Evolutionary conservation across 148 eudicot species (phyloP).

Genomic region (Camellia sinensis): DNA sequence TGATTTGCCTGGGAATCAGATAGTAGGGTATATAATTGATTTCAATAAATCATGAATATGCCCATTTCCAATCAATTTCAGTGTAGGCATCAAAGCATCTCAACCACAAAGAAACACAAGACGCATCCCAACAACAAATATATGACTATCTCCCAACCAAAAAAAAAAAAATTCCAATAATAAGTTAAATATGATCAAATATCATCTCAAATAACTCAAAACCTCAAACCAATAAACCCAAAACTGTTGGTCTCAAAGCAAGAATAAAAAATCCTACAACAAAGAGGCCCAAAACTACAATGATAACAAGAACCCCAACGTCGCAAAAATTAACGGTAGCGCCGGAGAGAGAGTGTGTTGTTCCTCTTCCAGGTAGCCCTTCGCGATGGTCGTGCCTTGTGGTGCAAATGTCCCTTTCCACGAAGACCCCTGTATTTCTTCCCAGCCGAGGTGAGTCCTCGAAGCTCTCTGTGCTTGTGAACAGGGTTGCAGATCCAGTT

Average conservation of each 20-base stretch:
- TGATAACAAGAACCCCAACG: no score
- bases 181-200: neutral
- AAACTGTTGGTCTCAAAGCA: slow-evolving; percentile 2
- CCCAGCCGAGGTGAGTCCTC: slow-evolving; percentile 55
- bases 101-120: no score
- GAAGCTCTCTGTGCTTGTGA: slow-evolving; percentile 55
- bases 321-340: slow-evolving; percentile 32
- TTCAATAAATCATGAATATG: no score
- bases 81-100: no score
- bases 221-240: neutral
- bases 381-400: slow-evolving; percentile 51
- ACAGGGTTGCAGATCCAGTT: slow-evolving; percentile 60
- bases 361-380: slow-evolving; percentile 58
- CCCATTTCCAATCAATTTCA: no score
- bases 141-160: no score
- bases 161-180: neutral
- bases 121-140: no score
- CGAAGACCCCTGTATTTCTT: slow-evolving; percentile 52
- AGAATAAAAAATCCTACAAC: neutral
- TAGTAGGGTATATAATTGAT: no score
- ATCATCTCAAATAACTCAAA: neutral
- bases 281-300: neutral
- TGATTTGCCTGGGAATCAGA: no score
- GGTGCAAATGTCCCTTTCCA: slow-evolving; percentile 44
- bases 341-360: slow-evolving; percentile 51